Evolutionary conservation across 2,329 filamentous ascomycete species (phyloP), one percentile per base, ranked within the genome.

Genomic region (Penicillium concentricum): DNA sequence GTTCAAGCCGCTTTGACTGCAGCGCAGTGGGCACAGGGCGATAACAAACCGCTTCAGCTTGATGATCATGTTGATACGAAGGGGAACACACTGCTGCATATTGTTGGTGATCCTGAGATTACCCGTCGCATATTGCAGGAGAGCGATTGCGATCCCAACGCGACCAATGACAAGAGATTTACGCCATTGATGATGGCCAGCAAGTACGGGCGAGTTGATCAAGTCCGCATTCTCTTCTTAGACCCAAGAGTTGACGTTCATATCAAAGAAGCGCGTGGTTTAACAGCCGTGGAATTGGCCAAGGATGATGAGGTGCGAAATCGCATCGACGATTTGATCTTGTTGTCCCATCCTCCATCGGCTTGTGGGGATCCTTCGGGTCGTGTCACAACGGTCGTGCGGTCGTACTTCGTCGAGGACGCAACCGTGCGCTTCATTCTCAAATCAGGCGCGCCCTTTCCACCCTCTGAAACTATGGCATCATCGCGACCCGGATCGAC

Each of bases 251-350:
- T 97, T 5, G 94, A 99, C 70, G 77, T 93, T 15, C 86, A 88
- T 41, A 86, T 92, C 30, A 90, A 89, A 72, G 95, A 99, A 72
- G 77, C 90, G 16, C 85, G 94, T 57, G 94, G 94, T 0, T 80
- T 99, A 65, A 97, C 93, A 8, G 94, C 94, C 8, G 92, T 97
- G 7, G 94, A 99, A 74, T 82, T 99, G 45, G 94, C 95, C 48
- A 99, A 99, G 72, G 95, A 99, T 67, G 94, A 99, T 70, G 94
- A 99, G 65, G 90, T 99, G 26, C 86, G 94, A 38, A 99, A 97
- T 75, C 88, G 91, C 66, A 97, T 99, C 61, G 94, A 99, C 70
- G 94, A 99, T 72, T 80, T 99, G 61, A 88, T 92, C 1, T 78
- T 99, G 10, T 88, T 99, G 62, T 89, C 90, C 20, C 86, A 87